phyloP scores from a whole-genome alignment of 2,329 filamentous ascomycete species.

The Paracamarosporium sp. region DNA sequence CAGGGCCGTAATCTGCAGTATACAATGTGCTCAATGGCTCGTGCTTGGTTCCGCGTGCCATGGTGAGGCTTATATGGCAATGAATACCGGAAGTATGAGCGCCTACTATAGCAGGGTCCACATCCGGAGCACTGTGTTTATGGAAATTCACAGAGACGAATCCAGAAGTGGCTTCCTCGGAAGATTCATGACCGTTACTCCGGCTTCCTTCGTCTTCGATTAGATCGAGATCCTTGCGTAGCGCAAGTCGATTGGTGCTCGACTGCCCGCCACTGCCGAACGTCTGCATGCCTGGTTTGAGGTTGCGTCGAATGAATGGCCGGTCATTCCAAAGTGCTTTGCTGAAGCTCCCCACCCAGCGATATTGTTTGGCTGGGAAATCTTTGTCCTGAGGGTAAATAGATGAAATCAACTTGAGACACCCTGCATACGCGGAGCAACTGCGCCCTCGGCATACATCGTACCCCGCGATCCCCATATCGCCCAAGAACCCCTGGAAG shows the following conservation, averaged over 20 bases:
- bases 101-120: conserved; percentile 30
- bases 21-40: conserved; percentile 33
- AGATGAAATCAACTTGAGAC: conserved; percentile 41
- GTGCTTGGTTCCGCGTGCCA: conserved; percentile 31
- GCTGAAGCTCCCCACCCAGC: conserved; percentile 16
- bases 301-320: conserved; percentile 8
- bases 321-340: conserved; percentile 16
- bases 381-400: conserved; percentile 20
- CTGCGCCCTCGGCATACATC: conserved; percentile 18
- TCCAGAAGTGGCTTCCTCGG: conserved; percentile 24
- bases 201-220: conserved; percentile 1
- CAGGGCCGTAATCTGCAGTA: conserved; percentile 43
- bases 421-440: conserved; percentile 24
- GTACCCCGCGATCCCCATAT: conserved; percentile 38
- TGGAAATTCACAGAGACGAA: conserved; percentile 20
- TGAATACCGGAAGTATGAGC: conserved; percentile 27
- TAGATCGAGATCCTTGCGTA: not conserved
- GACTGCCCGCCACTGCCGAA: conserved; percentile 15
- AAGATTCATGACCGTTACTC: conserved; percentile 11
- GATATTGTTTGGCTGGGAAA: conserved; percentile 26
- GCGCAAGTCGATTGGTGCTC: conserved; percentile 3
- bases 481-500: conserved; percentile 16
- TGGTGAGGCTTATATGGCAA: conserved; percentile 41
- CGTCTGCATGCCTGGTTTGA: conserved; percentile 1
- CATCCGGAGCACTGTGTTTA: conserved; percentile 26